Evolutionary conservation across 352 stramenopile species (phyloP).

Genomic region (Phytophthora aleatoria): DNA sequence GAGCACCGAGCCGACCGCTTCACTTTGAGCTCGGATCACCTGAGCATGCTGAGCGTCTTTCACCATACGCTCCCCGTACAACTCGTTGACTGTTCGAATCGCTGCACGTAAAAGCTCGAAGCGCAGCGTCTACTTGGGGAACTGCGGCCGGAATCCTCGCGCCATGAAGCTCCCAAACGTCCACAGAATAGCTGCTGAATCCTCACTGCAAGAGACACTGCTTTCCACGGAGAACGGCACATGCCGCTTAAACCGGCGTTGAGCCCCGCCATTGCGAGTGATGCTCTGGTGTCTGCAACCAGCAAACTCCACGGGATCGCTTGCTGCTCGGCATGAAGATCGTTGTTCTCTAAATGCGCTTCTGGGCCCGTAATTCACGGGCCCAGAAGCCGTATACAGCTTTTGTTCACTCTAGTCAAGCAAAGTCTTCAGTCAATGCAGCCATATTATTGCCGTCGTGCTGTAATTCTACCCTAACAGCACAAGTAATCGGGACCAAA

Average conservation of each 20-base stretch:
- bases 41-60: slow-evolving; percentile 20
- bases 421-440: no score
- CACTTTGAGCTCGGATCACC: slow-evolving; percentile 34
- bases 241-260: slow-evolving; percentile 12
- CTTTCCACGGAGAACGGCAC: slow-evolving; percentile 34
- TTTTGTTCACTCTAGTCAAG: no score
- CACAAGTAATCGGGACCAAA: no score
- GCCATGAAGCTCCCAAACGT: slow-evolving; percentile 22
- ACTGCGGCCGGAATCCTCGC: slow-evolving; percentile 35
- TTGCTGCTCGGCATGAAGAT: slow-evolving; percentile 2
- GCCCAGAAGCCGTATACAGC: no score
- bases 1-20: slow-evolving; percentile 20
- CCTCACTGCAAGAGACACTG: slow-evolving; percentile 15
- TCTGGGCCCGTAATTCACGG: no score
- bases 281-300: neutral
- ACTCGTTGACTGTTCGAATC: slow-evolving; percentile 17
- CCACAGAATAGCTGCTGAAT: slow-evolving; percentile 9
- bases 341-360: no score
- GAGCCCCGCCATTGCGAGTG: slow-evolving; percentile 14
- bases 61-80: slow-evolving; percentile 35
- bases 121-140: slow-evolving; percentile 46
- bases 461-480: no score
- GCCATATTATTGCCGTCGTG: no score
- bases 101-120: slow-evolving; percentile 41
- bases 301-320: slow-evolving; percentile 14